Percentiles rank a stretch among this genome's conserved stretches.
Evolutionary conservation across 2,329 filamentous ascomycete species (phyloP).

Genomic region (Raffaelea arxii): DNA sequence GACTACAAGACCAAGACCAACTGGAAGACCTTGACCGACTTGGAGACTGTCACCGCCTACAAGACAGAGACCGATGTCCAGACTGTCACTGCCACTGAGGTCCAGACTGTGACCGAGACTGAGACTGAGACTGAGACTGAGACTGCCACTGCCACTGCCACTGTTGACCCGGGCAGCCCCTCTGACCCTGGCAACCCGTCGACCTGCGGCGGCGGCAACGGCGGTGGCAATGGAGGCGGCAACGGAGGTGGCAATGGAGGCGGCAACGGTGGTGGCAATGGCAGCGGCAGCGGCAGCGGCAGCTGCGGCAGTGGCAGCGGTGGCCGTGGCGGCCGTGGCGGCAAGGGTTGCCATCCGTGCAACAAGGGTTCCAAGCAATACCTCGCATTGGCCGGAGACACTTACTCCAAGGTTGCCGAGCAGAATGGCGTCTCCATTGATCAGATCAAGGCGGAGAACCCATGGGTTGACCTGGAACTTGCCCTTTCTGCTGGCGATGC

Average conservation of each 20-base stretch:
- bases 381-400: conserved; percentile 2
- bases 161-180: neutral
- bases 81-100: neutral
- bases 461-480: conserved; percentile 1
- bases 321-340: neutral
- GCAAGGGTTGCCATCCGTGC: neutral
- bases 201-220: no score
- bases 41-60: neutral
- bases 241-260: no score
- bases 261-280: no score
- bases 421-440: neutral
- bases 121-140: neutral
- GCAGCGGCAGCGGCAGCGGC: neutral
- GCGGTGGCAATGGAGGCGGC: no score
- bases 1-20: neutral
- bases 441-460: conserved; percentile 2
- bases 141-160: neutral
- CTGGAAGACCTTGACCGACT: neutral
- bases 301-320: neutral
- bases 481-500: conserved; percentile 3
- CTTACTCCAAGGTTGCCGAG: conserved; percentile 5
- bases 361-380: neutral
- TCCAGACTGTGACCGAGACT: no score
- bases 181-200: neutral
- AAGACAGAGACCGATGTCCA: neutral